phyloP scores from a whole-genome alignment of 192 early-diverging fungal genomes.

The Coemansia sp. region DNA sequence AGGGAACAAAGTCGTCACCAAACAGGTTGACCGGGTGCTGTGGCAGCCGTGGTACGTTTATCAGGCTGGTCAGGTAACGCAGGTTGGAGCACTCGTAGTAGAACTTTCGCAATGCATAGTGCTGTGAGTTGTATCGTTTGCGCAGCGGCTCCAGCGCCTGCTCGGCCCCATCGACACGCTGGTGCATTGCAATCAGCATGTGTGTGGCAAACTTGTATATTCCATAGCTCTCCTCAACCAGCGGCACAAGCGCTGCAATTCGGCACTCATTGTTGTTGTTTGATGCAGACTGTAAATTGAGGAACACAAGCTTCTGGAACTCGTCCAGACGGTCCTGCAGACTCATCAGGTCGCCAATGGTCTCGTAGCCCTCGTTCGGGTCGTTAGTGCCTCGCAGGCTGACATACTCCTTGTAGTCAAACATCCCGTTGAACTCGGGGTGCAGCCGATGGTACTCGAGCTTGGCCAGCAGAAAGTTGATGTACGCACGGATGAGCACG shows the following conservation, averaged over 20 bases:
- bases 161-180: slow-evolving; percentile 59
- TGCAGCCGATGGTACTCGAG: slow-evolving; percentile 89
- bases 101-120: slow-evolving; percentile 85
- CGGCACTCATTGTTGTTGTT: slow-evolving; percentile 84
- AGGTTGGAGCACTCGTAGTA: slow-evolving; percentile 89
- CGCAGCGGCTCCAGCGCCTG: slow-evolving; percentile 88
- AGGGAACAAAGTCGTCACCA: slow-evolving; percentile 62
- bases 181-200: slow-evolving; percentile 96
- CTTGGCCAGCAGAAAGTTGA: slow-evolving; percentile 86
- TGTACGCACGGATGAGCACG: slow-evolving; percentile 83
- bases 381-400: slow-evolving; percentile 91
- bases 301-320: slow-evolving; percentile 89
- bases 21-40: slow-evolving; percentile 83
- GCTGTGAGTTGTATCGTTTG: slow-evolving; percentile 80
- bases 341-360: slow-evolving; percentile 89
- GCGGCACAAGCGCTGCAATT: slow-evolving; percentile 92
- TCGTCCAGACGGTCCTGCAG: slow-evolving; percentile 89
- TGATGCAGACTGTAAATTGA: slow-evolving; percentile 72
- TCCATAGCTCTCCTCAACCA: slow-evolving; percentile 92
- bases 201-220: slow-evolving; percentile 95
- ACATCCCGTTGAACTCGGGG: slow-evolving; percentile 90
- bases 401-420: slow-evolving; percentile 98
- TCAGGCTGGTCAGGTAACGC: slow-evolving; percentile 90
- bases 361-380: slow-evolving; percentile 99
- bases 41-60: slow-evolving; percentile 82